Evolutionary conservation across 129 eudicot species (phyloP), one percentile per base, ranked within the genome.

Genomic region (Mikania micrantha): DNA sequence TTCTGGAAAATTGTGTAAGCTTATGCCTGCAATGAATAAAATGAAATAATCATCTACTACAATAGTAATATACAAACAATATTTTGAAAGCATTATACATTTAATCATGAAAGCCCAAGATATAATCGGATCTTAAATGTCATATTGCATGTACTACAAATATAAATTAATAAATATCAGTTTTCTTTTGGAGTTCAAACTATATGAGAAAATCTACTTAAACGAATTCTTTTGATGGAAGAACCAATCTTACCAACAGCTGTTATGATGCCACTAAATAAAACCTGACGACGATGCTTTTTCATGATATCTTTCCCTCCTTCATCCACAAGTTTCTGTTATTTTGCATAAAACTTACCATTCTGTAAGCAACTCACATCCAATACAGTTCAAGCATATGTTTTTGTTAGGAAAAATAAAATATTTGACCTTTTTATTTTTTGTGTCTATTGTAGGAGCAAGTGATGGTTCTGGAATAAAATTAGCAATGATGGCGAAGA

Each of bases 1-100:
- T 77, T 91, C 98, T 1, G 98, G 98, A 78, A 91, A 91, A 80
- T 92, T 92, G 73, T 92, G 98, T 77, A 92, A 84, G 88, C 98
- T 88, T 75, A 92, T 92, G 66, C 96, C 96, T 92, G 78, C 27
- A 74, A 49, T 41, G n/a, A 24, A 64, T 53, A 32, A 58, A 40
- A 66, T 54, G 80, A 4, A 24, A 21, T 7, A 71, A 52, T 38
- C 36, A 47, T 17, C 4, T 27, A 76, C 53, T 13, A 63, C 21
- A 13, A 68, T 34, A 42, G 19, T 60, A 36, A 22, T 5, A 45
- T 17, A 31, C 10, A 27, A 28, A 60, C 12, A 13, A 17, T 40
- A 59, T 29, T 16, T 47, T 32, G 0, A 38, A 13, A 29, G 28
- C 0, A 48, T 62, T 62, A 11, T 45, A 35, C 16, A 61, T 34